Evolutionary conservation across 1,139 yeast genomes (phyloP).

Genomic region (Suhomyces yuchorum): DNA sequence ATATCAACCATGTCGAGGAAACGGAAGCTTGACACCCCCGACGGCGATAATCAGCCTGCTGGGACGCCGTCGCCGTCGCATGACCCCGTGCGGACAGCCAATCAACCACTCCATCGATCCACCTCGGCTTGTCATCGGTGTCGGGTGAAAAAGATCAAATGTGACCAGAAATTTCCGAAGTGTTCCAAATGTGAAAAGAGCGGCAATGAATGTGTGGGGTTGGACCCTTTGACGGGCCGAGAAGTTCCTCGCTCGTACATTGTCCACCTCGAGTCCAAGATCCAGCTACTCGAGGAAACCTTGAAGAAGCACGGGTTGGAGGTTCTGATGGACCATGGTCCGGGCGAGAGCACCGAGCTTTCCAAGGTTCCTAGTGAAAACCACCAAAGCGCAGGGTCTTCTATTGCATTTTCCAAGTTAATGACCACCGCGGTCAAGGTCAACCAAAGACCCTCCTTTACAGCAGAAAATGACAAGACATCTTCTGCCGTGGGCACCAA

Average conservation of each 20-base stretch:
- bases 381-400: not conserved
- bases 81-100: not conserved
- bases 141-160: slow-evolving; percentile 72
- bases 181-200: slow-evolving; percentile 73
- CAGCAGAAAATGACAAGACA: slow-evolving; percentile 2
- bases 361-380: not conserved
- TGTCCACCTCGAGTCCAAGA: slow-evolving; percentile 67
- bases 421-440: slow-evolving; percentile 77
- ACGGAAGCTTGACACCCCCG: slow-evolving; percentile 4
- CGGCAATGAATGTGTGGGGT: slow-evolving; percentile 72
- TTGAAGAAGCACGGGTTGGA: slow-evolving; percentile 46
- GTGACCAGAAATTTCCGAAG: slow-evolving; percentile 82
- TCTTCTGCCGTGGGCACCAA: not conserved
- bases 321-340: not conserved
- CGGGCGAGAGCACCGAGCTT: not conserved
- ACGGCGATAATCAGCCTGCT: not conserved
- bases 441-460: slow-evolving; percentile 24
- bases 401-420: slow-evolving; percentile 69
- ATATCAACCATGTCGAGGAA: slow-evolving; percentile 3
- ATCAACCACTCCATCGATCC: slow-evolving; percentile 41
- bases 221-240: slow-evolving; percentile 87
- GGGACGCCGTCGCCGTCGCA: not conserved
- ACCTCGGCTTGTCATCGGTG: slow-evolving; percentile 87
- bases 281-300: slow-evolving; percentile 55
- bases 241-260: slow-evolving; percentile 83